A percentile compares a stretch with the other conserved stretches of the same genome.
phyloP scores from a whole-genome alignment of 768 basidiomycete species.

The Tephrocybe sp. region DNA sequence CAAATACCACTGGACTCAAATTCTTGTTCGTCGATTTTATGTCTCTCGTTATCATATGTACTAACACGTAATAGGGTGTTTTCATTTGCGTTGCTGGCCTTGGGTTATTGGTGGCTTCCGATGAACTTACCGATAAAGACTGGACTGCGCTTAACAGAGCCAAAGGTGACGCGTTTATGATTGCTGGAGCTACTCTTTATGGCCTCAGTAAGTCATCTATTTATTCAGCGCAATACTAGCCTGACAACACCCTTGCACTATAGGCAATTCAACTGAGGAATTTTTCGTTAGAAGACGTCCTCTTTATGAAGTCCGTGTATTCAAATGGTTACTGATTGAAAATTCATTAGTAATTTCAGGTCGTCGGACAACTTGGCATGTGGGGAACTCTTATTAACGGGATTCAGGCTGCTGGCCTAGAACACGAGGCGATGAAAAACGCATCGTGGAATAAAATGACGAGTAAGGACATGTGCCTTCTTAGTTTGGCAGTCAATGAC shows the following conservation, averaged over 20 bases:
- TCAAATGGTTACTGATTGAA: background rate
- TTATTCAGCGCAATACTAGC: background rate
- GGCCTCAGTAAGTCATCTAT: constrained; percentile 65
- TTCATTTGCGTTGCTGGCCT: constrained; percentile 72
- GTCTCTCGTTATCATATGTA: background rate
- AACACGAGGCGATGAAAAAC: constrained; percentile 61
- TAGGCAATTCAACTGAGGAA: constrained; percentile 88
- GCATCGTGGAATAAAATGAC: constrained; percentile 73
- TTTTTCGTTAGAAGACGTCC: constrained; percentile 79
- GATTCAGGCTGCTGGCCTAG: constrained; percentile 71
- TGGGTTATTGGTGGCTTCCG: constrained; percentile 76
- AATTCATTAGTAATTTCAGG: constrained; percentile 29
- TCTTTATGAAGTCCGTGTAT: constrained; percentile 59
- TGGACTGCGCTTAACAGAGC: constrained; percentile 62
- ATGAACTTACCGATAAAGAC: constrained; percentile 74
- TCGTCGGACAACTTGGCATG: constrained; percentile 84
- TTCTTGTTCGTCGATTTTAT: constrained; percentile 46
- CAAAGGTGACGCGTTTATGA: constrained; percentile 86
- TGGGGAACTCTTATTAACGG: constrained; percentile 81
- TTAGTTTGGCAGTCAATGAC: constrained; percentile 1
- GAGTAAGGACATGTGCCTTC: constrained; percentile 38
- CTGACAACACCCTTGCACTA: background rate
- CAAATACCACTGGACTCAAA: constrained; percentile 80
- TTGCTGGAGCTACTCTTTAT: constrained; percentile 81
- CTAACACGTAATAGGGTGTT: constrained; percentile 51